These are phyloP conservation scores for Lachnellula cervina DNA, from an alignment of 2,329 filamentous ascomycete species.

Conservation along the genomic window DNA sequence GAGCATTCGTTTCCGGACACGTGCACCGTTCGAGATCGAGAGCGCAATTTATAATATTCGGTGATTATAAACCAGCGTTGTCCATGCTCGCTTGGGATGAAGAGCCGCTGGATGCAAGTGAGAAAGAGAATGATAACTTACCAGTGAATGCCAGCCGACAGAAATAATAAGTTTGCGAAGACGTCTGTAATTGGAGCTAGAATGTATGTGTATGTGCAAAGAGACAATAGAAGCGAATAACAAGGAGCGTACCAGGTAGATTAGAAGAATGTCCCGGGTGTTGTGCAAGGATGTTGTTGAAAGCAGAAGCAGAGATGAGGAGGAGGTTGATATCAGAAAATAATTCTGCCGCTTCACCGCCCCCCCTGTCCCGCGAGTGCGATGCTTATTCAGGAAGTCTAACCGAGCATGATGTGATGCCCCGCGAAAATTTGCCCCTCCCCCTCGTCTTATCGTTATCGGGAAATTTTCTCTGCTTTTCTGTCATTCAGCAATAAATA, in stretches of 20 bases:
- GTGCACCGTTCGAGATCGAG: too few species aligned
- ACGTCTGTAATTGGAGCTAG: not conserved
- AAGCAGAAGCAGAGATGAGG: not conserved
- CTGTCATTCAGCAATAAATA: too few species aligned
- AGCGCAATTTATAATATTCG: too few species aligned
- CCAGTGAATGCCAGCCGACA: not conserved
- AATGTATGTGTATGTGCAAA: not conserved
- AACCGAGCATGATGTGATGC: not conserved
- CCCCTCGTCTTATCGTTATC: constrained; percentile 7
- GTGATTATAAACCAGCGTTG: too few species aligned
- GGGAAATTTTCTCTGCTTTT: not conserved
- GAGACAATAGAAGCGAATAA: not conserved
- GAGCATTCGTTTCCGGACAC: too few species aligned
- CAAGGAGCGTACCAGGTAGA: not conserved
- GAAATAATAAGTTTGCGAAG: not conserved
- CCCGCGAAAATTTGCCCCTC: constrained; percentile 7
- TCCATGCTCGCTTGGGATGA: not conserved
- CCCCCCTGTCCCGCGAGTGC: not conserved
- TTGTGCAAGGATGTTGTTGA: not conserved
- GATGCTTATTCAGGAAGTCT: not conserved
- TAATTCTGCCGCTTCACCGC: not conserved
- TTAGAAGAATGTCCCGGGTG: not conserved
- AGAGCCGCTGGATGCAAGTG: not conserved
- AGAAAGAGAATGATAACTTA: not conserved
- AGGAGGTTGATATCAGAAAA: not conserved